Percentiles rank a stretch among this genome's conserved stretches.
Evolutionary conservation across 495 filamentous ascomycete species (phyloP).

Genomic region (Tuber indicum): DNA sequence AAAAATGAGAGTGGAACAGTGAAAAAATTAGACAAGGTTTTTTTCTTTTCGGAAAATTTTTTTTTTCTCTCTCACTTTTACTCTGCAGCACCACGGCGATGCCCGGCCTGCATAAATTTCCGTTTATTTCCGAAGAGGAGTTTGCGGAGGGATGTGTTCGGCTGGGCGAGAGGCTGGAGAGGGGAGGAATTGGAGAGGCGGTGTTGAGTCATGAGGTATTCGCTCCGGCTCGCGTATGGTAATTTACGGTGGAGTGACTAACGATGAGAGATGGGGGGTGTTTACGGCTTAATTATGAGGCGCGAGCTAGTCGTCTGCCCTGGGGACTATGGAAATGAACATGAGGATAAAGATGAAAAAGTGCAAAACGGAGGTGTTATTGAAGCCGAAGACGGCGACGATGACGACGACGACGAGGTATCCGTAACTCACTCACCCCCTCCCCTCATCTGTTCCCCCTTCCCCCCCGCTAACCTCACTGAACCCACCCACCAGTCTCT

Average conservation of each 20-base stretch:
- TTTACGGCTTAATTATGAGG: background rate
- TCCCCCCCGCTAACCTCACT: background rate
- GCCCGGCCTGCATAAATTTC: background rate
- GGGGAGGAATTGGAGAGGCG: background rate
- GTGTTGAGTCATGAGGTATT: constrained; percentile 1
- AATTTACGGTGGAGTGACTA: background rate
- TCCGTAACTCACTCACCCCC: background rate
- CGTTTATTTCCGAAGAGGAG: background rate
- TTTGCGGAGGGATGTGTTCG: background rate
- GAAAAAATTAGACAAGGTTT: background rate
- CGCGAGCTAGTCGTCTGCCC: background rate
- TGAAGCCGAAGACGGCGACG: background rate
- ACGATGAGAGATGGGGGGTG: background rate
- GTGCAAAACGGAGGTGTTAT: background rate
- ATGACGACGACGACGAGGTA: background rate
- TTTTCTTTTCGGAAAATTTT: too few species aligned
- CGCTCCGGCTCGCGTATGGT: background rate
- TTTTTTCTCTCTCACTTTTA: background rate
- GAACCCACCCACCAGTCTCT: background rate
- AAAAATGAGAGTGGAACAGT: background rate
- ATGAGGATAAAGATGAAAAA: background rate
- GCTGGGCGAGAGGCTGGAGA: background rate
- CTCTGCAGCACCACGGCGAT: background rate
- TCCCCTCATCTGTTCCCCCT: too few species aligned
- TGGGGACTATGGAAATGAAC: background rate